Conservation (phyloP, 2,329 filamentous ascomycete genomes). For the Scleromitrula shiraiana region DNA sequence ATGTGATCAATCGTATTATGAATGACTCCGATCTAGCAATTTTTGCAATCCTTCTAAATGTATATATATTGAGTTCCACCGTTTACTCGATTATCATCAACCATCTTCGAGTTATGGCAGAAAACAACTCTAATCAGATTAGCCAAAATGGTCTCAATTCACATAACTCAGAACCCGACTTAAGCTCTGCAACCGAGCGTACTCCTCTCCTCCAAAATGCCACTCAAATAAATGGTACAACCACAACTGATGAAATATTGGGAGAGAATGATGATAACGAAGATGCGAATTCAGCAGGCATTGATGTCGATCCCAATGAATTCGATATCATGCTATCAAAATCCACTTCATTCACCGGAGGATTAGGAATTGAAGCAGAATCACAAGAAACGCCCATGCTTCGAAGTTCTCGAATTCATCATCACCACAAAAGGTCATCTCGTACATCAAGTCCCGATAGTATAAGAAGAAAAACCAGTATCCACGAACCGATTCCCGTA, state of each 20-base stretch:
- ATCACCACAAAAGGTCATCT: conserved; percentile 9
- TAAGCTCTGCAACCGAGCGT: not conserved
- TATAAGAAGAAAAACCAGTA: conserved; percentile 19
- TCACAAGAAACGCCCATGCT: conserved; percentile 28
- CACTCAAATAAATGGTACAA: conserved; percentile 9
- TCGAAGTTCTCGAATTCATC: conserved; percentile 23
- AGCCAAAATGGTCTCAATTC: not conserved
- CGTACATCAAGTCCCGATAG: conserved; percentile 17
- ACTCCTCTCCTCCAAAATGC: conserved; percentile 9
- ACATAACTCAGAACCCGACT: not conserved
- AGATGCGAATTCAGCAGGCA: conserved; percentile 33
- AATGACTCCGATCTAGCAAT: not conserved
- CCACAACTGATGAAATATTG: not conserved
- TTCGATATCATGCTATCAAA: conserved; percentile 25
- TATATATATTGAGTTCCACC: not conserved
- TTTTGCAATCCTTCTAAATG: not conserved
- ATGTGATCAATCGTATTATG: not conserved
- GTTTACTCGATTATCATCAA: not conserved
- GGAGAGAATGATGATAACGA: conserved; percentile 15
- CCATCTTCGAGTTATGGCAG: not conserved
- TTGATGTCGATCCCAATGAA: conserved; percentile 25
- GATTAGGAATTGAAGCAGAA: conserved; percentile 24
- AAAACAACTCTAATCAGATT: not conserved
- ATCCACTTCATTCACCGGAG: conserved; percentile 24
- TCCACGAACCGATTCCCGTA: conserved; percentile 6